Conservation (phyloP, 805 yeast species). For the Candida ortonii region DNA sequence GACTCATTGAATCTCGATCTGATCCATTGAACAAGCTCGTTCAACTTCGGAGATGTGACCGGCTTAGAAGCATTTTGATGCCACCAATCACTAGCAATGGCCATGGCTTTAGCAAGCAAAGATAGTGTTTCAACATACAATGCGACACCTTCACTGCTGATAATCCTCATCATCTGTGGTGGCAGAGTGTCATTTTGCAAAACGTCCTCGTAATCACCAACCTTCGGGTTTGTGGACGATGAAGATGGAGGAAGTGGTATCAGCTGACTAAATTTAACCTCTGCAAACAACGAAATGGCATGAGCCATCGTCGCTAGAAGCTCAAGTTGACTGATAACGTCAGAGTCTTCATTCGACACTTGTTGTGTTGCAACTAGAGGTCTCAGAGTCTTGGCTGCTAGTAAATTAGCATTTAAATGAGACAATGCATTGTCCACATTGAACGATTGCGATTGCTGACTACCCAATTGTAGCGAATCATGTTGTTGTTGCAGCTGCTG, state of each 20-base stretch:
- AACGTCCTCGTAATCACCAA: slow-evolving; percentile 24
- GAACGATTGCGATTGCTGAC: slow-evolving; percentile 14
- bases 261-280: slow-evolving; percentile 82
- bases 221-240: slow-evolving; percentile 10
- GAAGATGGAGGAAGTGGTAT: slow-evolving; percentile 68
- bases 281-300: slow-evolving; percentile 85
- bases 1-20: slow-evolving; percentile 86
- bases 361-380: slow-evolving; percentile 26
- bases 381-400: slow-evolving; percentile 22
- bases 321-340: slow-evolving; percentile 53
- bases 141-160: slow-evolving; percentile 84
- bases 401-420: slow-evolving; percentile 16
- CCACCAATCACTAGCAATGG: slow-evolving; percentile 91
- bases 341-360: slow-evolving; percentile 31
- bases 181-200: slow-evolving; percentile 47
- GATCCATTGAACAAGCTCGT: slow-evolving; percentile 85
- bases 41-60: slow-evolving; percentile 44
- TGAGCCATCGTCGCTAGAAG: slow-evolving; percentile 85
- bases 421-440: slow-evolving; percentile 18
- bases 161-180: slow-evolving; percentile 49
- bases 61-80: slow-evolving; percentile 38
- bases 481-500: slow-evolving; percentile 17
- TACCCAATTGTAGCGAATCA: slow-evolving; percentile 8
- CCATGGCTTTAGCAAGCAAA: slow-evolving; percentile 81
- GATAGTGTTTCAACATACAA: slow-evolving; percentile 82